Base-by-base conservation (phyloP, 2,329 filamentous ascomycete species). In the Juglanconis oblonga region DNA sequence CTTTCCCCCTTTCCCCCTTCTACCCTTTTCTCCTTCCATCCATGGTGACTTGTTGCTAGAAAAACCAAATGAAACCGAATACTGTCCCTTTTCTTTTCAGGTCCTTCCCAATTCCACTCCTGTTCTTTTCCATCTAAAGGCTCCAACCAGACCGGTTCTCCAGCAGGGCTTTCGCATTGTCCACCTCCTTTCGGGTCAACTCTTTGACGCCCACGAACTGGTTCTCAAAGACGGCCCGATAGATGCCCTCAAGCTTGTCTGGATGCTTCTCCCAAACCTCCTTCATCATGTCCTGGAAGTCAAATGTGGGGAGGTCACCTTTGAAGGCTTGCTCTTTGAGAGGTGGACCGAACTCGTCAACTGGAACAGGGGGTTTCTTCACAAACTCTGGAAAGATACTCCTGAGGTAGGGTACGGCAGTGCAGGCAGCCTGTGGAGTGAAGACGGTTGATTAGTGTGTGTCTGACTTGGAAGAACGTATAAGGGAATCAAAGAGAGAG, bases 301-400 rank as follows among this genome's bases (percentile, higher is more conserved):
- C 38, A 5, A n/a, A 35, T 45, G 38, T 17, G 7, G 32, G 32
- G 24, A 59, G 24, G 17, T 4, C 17, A 17, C 17, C 38, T 14
- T 33, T n/a, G 40, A 29, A 50, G 40, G 24, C 31, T 11, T 29
- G 24, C 9, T 42, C 36, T 31, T 45, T n/a, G 24, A n/a, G 24
- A 17, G 13, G 11, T 3, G 49, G 56, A 31, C 35, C 50, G 31
- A 42, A 33, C 14, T 42, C 42, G 31, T 36, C 42, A n/a, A 29
- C 10, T 5, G n/a, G 17, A 33, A 40, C 17, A 10, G 38, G 31
- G 52, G 9, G 29, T 51, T 5, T 29, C 24, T 31, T 48, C 4
- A 36, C 36, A 49, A 59, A 44, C 31, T 59, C 58, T 11, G 58
- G 52, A 52, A 59, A 56, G 58, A 52, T 32, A 31, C 13, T n/a